These are phyloP conservation scores for Colletotrichum filicis DNA, from an alignment of 2,329 filamentous ascomycete species.

Conservation along the genomic window DNA sequence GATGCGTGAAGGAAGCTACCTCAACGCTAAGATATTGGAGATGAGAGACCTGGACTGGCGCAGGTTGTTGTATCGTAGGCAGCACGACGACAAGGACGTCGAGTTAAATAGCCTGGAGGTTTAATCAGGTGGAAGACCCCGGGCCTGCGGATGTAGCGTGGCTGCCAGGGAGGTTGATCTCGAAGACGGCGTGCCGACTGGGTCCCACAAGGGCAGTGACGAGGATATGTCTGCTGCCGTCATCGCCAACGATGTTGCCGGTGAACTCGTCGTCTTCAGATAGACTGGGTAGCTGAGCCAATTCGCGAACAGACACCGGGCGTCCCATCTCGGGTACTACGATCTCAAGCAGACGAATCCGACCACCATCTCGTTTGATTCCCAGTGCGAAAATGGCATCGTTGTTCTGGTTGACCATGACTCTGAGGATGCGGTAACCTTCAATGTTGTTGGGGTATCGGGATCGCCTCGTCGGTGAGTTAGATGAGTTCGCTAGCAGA, in stretches of 20 bases:
- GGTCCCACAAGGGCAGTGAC: not conserved
- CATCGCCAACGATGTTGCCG: not conserved
- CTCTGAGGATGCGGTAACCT: not conserved
- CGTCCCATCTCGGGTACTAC: not conserved
- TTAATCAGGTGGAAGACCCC: not conserved
- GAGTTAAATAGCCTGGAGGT: not conserved
- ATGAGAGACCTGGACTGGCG: not conserved
- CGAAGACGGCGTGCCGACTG: not conserved
- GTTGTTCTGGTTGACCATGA: not conserved
- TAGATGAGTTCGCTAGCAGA: not conserved
- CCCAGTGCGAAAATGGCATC: not conserved
- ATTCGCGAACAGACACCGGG: not conserved
- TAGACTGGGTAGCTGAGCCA: not conserved
- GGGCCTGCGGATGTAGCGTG: not conserved
- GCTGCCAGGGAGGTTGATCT: not conserved
- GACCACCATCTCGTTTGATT: not conserved
- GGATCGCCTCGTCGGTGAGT: not conserved
- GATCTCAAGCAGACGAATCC: not conserved
- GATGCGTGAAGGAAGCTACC: not conserved
- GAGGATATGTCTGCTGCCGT: not conserved
- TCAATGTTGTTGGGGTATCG: not conserved
- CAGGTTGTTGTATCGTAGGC: not conserved
- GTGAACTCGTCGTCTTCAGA: not conserved
- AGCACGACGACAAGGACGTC: not conserved
- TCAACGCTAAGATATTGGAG: not conserved